A percentile compares a stretch with the other conserved stretches of the same genome.
Evolutionary conservation across 2,329 filamentous ascomycete genomes (phyloP).

Genomic region (Penicillium sp.): DNA sequence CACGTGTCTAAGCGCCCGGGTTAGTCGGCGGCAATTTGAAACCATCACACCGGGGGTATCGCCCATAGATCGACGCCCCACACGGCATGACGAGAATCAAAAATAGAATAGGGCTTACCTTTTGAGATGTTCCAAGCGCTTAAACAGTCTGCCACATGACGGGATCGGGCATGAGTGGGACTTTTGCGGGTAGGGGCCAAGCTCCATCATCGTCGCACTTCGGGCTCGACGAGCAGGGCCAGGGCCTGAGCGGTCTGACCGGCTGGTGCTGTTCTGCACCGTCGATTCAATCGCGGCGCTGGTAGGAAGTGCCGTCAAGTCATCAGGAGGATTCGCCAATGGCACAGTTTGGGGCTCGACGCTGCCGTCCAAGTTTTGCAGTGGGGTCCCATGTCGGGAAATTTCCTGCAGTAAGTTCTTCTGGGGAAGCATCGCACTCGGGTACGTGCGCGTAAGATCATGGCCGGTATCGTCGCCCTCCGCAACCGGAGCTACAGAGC

Average conservation of each 20-base stretch:
- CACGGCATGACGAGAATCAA: conserved; percentile 25
- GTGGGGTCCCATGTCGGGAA: conserved; percentile 86
- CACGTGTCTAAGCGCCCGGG: conserved; percentile 72
- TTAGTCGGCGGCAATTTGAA: conserved; percentile 53
- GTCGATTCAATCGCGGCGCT: conserved; percentile 59
- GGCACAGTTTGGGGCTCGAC: conserved; percentile 68
- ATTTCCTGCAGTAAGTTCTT: conserved; percentile 73
- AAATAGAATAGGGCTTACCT: conserved; percentile 63
- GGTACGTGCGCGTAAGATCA: conserved; percentile 70
- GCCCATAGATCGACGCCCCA: conserved; percentile 22
- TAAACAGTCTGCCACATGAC: conserved; percentile 94
- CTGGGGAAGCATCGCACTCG: conserved; percentile 68
- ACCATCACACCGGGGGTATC: conserved; percentile 40
- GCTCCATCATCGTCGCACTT: conserved; percentile 93
- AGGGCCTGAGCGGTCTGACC: conserved; percentile 53
- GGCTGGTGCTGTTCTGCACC: conserved; percentile 57
- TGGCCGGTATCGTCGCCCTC: conserved; percentile 76
- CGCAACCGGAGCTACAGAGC: conserved; percentile 75
- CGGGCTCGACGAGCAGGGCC: conserved; percentile 84
- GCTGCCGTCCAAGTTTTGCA: conserved; percentile 79
- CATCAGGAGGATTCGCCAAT: conserved; percentile 63
- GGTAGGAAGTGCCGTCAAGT: conserved; percentile 61
- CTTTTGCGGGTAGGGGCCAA: conserved; percentile 94
- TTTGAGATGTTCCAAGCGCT: conserved; percentile 98
- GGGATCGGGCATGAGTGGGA: conserved; percentile 99